Conservation (phyloP, 768 basidiomycete genomes). For the Lentinula boryana region DNA sequence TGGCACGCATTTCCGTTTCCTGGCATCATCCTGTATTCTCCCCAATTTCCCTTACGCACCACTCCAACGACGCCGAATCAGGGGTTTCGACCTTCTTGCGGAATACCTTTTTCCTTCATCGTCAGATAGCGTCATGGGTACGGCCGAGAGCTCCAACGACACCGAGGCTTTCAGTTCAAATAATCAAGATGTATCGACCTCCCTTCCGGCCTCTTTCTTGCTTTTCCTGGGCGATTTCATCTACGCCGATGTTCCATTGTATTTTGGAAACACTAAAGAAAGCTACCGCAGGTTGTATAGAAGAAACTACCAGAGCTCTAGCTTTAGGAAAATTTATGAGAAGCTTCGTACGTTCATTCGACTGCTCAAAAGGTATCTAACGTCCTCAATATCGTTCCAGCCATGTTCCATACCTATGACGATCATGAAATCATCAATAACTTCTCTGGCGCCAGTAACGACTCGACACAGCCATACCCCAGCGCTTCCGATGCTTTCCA, state of each 20-base stretch:
- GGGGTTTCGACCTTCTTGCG: constrained; percentile 60
- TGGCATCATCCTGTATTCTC: constrained; percentile 59
- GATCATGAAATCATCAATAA: constrained; percentile 74
- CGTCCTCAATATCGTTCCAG: constrained; percentile 24
- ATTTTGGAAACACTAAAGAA: constrained; percentile 51
- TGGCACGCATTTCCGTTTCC: constrained; percentile 59
- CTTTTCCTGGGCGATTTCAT: constrained; percentile 73
- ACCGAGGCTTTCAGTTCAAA: not conserved
- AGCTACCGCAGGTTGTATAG: constrained; percentile 63
- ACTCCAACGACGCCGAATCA: constrained; percentile 43
- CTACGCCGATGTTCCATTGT: constrained; percentile 66
- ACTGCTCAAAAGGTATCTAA: not conserved
- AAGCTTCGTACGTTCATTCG: constrained; percentile 48
- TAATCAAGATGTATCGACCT: not conserved
- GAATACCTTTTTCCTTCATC: constrained; percentile 37
- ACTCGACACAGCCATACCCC: constrained; percentile 45
- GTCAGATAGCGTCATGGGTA: not conserved
- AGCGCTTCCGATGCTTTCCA: constrained; percentile 55
- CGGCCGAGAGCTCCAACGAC: not conserved
- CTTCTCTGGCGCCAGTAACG: constrained; percentile 52
- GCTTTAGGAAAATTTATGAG: constrained; percentile 65
- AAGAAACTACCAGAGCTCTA: constrained; percentile 57
- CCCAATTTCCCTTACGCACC: constrained; percentile 74
- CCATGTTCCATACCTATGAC: constrained; percentile 64
- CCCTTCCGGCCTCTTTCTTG: constrained; percentile 47